Evolutionary conservation across 2,329 filamentous ascomycete genomes (phyloP), one percentile per base, ranked within the genome.

Genomic region (Berkeleyomyces basicola): DNA sequence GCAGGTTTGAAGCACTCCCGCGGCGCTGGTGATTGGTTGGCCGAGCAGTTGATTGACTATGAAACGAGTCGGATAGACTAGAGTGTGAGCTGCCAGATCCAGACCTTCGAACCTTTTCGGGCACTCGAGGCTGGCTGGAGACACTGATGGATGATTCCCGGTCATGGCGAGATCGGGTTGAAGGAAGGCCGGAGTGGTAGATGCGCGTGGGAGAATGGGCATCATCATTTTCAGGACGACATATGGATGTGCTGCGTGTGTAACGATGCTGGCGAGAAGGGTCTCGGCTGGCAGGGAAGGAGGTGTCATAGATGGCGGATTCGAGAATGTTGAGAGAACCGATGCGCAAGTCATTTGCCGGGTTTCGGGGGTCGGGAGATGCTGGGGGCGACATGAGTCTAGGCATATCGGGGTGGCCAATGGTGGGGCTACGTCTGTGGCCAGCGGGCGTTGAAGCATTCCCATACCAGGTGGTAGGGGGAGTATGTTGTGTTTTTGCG

Each of bases 81-180:
- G 92, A 96, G 69, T 93, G 88, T 1, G 92, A 97, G 73, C 93
- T 97, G 58, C 89, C 90, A 39, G 93, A 97, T 11, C 87, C 88
- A 2, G 92, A 96, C 63, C 93, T 84, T 67, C 86, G 85, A 65
- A 95, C 84, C 67, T 92, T 90, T 68, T 88, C 81, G 1, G 82
- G 81, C 36, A 81, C 82, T 62, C 88, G 83, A 58, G 79, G 76
- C 67, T 89, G 84, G 44, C 82, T 77, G 2, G 85, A 83, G 44
- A 81, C 79, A 67, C 87, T 89, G 65, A 90, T 84, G 10, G 90
- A 87, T 69, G 84, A 90, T 2, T 79, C 75, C 6, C 63, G 58
- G 4, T 63, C 61, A 11, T 63, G 58, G 23, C 61, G 49, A 37
- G 40, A 40, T n/a, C 61, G 51, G n/a, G 42, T 51, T n/a, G 61